phyloP scores from a whole-genome alignment of 495 filamentous ascomycete genomes.

The Neurospora sp. region DNA sequence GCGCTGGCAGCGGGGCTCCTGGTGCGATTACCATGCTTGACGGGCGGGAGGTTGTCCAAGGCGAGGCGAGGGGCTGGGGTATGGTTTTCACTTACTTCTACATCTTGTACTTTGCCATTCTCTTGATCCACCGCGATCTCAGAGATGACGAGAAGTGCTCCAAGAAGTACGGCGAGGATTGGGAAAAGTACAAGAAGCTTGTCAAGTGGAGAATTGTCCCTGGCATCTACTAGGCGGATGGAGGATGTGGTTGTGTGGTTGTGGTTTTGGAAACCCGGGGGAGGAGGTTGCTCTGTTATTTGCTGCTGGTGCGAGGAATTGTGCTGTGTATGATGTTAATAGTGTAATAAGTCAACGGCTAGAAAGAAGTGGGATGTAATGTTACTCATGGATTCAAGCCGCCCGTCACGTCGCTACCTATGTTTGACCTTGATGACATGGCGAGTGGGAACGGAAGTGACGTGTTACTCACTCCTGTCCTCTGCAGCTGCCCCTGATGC shows the following conservation, averaged over 20 bases:
- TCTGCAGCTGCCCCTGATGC: background rate
- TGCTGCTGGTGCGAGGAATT: background rate
- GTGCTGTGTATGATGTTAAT: background rate
- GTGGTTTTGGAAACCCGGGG: background rate
- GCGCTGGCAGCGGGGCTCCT: constrained; percentile 34
- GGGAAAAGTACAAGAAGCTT: constrained; percentile 77
- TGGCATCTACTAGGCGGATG: constrained; percentile 63
- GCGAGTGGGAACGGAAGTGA: background rate
- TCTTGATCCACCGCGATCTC: constrained; percentile 83
- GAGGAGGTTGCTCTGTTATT: background rate
- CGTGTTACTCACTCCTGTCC: background rate
- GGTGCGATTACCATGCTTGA: constrained; percentile 46
- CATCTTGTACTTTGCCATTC: constrained; percentile 79
- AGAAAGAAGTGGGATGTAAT: background rate
- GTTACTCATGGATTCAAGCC: background rate
- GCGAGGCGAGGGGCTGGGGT: constrained; percentile 66
- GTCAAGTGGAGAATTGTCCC: constrained; percentile 83
- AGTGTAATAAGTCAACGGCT: background rate
- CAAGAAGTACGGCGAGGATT: constrained; percentile 87
- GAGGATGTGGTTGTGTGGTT: too few relatives aligned
- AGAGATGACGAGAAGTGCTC: constrained; percentile 90
- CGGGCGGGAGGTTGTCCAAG: constrained; percentile 53
- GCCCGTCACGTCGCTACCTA: background rate
- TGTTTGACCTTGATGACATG: background rate
- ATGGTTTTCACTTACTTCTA: constrained; percentile 94